Percentiles rank a stretch among this genome's conserved stretches.
phyloP scores from a whole-genome alignment of 1,284 basidiomycete species.

The Neonothopanus nambi region DNA sequence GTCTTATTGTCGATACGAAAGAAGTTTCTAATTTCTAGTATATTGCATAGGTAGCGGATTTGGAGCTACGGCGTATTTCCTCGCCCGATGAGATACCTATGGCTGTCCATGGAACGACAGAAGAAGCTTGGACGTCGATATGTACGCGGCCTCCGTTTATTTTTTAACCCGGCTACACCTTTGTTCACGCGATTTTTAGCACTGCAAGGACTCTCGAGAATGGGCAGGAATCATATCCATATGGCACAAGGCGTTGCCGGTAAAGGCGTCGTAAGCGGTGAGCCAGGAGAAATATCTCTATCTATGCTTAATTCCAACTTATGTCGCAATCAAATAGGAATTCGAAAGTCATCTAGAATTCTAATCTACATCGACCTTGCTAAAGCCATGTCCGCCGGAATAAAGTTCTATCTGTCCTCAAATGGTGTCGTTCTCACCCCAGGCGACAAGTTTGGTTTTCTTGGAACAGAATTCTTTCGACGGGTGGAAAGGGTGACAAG shows the following conservation, averaged over 20 bases:
- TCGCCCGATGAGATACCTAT: constrained; percentile 53
- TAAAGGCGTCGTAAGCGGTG: constrained; percentile 60
- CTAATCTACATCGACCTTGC: constrained; percentile 67
- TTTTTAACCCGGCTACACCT: background rate
- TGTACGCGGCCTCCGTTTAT: constrained; percentile 32
- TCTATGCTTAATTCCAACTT: background rate
- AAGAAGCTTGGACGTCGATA: constrained; percentile 53
- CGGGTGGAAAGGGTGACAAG: constrained; percentile 40
- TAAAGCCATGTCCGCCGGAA: constrained; percentile 57
- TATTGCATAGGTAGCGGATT: constrained; percentile 41
- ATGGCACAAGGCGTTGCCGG: constrained; percentile 55
- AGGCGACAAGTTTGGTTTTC: constrained; percentile 52
- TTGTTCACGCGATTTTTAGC: constrained; percentile 31
- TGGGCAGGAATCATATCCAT: constrained; percentile 74
- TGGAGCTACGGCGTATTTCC: constrained; percentile 55
- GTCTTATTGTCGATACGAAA: background rate
- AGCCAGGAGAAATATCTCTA: constrained; percentile 15
- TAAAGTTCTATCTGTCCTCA: constrained; percentile 60
- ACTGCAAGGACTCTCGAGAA: constrained; percentile 59
- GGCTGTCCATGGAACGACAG: constrained; percentile 64
- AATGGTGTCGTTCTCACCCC: constrained; percentile 74
- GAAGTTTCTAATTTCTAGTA: background rate
- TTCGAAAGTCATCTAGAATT: constrained; percentile 60
- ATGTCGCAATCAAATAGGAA: constrained; percentile 45
- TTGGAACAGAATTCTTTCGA: constrained; percentile 55